Percentiles rank a stretch among this genome's conserved stretches.
Evolutionary conservation across 306 rosid genomes (phyloP).

Genomic region (Hippophae rhamnoides): DNA sequence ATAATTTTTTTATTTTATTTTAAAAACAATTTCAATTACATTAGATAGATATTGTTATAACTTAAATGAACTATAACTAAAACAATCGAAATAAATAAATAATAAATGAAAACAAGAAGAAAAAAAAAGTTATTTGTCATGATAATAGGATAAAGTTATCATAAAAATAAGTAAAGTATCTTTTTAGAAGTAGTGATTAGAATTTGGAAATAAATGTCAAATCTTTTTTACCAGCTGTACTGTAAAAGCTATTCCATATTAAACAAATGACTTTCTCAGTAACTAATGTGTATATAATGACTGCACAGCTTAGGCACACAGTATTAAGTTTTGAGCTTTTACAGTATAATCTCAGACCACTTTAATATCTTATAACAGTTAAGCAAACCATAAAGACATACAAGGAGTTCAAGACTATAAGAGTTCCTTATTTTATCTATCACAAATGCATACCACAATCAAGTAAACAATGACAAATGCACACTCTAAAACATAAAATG

Average conservation of each 20-base stretch:
- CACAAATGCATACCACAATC: slow-evolving; percentile 72
- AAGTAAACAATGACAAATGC: slow-evolving; percentile 34
- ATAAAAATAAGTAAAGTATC: no score
- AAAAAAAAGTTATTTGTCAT: no score
- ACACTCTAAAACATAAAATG: slow-evolving; percentile 34
- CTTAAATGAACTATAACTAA: no score
- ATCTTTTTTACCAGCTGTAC: no score
- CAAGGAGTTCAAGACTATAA: slow-evolving; percentile 31
- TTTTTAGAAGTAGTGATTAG: no score
- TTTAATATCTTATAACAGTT: slow-evolving; percentile 47
- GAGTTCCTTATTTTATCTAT: slow-evolving; percentile 53
- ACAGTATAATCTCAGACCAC: slow-evolving; percentile 81
- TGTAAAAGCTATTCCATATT: slow-evolving; percentile 13
- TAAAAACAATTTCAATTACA: accelerated
- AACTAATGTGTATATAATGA: slow-evolving; percentile 19
- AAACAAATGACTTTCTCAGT: slow-evolving; percentile 35
- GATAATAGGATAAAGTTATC: no score
- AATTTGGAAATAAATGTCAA: no score
- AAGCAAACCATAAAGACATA: slow-evolving; percentile 36
- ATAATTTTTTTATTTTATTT: no score
- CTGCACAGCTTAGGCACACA: slow-evolving; percentile 60
- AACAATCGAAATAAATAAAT: no score
- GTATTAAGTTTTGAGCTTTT: slow-evolving; percentile 47
- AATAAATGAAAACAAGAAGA: no score
- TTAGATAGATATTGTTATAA: no score